These are phyloP conservation scores for Xylaria sp. DNA, from an alignment of 2,329 filamentous ascomycete species.

Conservation along the genomic window DNA sequence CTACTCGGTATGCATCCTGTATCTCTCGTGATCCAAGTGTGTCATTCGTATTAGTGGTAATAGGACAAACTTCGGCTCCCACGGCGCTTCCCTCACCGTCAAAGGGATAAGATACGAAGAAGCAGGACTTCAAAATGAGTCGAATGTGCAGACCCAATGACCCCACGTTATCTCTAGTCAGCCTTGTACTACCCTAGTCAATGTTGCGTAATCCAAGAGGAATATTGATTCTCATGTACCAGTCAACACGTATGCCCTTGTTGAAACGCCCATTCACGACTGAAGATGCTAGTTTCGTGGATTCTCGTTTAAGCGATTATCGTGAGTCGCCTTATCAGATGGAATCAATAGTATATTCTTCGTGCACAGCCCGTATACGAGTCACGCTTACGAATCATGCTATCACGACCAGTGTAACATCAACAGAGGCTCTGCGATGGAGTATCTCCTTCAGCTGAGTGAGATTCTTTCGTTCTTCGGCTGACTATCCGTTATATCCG, in stretches of 20 bases:
- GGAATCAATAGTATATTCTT: neutral
- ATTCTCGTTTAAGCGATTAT: neutral
- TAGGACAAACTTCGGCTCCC: neutral
- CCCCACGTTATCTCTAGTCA: neutral
- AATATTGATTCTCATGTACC: too few species aligned
- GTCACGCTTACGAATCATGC: slow-evolving; percentile 14
- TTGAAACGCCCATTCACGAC: neutral
- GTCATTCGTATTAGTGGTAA: neutral
- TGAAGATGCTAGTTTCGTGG: neutral
- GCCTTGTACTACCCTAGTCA: neutral
- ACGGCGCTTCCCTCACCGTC: too few species aligned
- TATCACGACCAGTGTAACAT: neutral
- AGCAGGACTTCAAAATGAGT: neutral
- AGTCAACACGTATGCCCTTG: neutral
- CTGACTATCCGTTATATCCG: neutral
- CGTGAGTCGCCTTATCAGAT: neutral
- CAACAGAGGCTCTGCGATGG: neutral
- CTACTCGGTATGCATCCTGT: neutral
- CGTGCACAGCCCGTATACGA: slow-evolving; percentile 13
- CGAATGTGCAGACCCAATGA: too few species aligned
- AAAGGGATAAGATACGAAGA: neutral
- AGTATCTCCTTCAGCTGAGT: neutral
- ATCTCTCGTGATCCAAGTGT: neutral
- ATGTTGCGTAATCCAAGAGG: neutral
- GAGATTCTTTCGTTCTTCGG: neutral